Evolutionary conservation across 768 basidiomycete species (phyloP).

Genomic region (Naganishia antarctica): DNA sequence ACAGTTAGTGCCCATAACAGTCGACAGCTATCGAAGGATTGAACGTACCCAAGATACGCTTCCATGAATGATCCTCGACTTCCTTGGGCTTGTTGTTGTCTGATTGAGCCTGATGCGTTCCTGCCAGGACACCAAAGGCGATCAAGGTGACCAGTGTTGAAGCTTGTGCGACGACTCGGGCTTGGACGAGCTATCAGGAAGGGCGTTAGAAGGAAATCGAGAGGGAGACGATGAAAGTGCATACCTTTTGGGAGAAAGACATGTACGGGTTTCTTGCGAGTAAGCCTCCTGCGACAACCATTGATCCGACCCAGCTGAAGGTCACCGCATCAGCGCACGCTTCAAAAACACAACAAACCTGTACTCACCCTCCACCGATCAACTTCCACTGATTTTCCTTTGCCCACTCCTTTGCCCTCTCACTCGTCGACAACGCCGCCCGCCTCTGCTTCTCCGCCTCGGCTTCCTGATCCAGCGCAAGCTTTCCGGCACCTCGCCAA

Average conservation of each 20-base stretch:
- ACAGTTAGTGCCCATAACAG: too few species aligned
- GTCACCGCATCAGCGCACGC: neutral
- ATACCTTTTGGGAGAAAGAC: conserved; percentile 45
- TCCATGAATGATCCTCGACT: conserved; percentile 44
- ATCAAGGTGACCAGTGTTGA: conserved; percentile 43
- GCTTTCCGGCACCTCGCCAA: conserved; percentile 42
- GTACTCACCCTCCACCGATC: conserved; percentile 43
- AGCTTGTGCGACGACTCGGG: conserved; percentile 48
- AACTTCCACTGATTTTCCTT: conserved; percentile 41
- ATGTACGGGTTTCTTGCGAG: conserved; percentile 40
- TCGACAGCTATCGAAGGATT: neutral
- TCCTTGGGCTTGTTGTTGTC: conserved; percentile 26
- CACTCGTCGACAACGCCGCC: conserved; percentile 33
- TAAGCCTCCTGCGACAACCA: conserved; percentile 39
- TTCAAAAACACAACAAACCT: neutral
- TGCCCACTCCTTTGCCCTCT: conserved; percentile 42
- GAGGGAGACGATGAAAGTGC: conserved; percentile 1
- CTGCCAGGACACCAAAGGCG: conserved; percentile 39
- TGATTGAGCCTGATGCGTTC: conserved; percentile 30
- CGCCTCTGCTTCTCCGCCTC: conserved; percentile 34
- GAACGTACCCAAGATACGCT: conserved; percentile 39
- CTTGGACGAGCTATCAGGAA: conserved; percentile 44
- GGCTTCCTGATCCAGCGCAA: conserved; percentile 34
- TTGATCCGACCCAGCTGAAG: conserved; percentile 43
- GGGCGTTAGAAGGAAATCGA: neutral